Evolutionary conservation across 148 eudicot genomes (phyloP), one percentile per base, ranked within the genome.

Genomic region (Cornus florida): DNA sequence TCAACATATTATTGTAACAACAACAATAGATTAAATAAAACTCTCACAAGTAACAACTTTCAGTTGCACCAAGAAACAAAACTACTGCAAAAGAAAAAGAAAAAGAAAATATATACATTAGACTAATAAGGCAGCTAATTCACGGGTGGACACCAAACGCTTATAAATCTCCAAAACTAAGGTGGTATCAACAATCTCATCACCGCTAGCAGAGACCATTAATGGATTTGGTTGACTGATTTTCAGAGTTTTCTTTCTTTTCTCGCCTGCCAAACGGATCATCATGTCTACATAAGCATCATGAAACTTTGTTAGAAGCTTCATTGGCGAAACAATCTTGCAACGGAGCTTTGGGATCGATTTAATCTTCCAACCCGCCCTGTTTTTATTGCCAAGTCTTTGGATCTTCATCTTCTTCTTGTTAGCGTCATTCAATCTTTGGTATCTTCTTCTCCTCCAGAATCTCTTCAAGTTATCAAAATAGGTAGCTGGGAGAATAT

Each of bases 361-460:
- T 6, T n/a, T 73, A 0, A 73, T 74, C 48, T 53, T 79, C 67
- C 38, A 35, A 35, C 6, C 24, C 17, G 23, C 32, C 5, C 57
- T 33, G 13, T 64, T 77, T 78, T 33, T 73, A 12, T 33, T 57
- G 1, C 82, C 79, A 32, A 78, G 78, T 76, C 79, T 78, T 10
- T 73, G 67, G 0, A 83, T 31, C 75, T 60, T 83, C 46, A 77
- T 31, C 74, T 69, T 82, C 71, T 22, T 79, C 17, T 56, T 79
- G 10, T 64, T 24, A 12, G 59, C 33, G 67, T 73, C 74, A 39
- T 78, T 76, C 0, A 83, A 76, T 39, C 64, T 64, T 50, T 75
- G 79, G 79, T 79, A 83, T 20, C 23, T 70, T 31, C 67, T 79
- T 72, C 83, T 75, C 79, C 71, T 81, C 83, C 79, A 79, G 72